Conservation (phyloP, 1,139 yeast genomes). For the Pneumocystis jirovecii region DNA sequence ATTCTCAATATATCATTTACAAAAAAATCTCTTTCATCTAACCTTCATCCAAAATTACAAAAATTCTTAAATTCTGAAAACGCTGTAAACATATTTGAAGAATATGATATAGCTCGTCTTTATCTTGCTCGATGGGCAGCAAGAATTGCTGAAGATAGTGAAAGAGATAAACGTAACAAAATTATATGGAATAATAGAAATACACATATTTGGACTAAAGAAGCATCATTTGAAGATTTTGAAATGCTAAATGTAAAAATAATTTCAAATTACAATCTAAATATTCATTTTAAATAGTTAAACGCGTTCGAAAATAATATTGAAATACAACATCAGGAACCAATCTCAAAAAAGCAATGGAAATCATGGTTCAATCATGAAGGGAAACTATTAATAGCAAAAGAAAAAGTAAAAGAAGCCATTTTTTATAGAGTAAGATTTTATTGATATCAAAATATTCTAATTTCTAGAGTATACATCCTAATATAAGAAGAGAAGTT, state of each 20-base stretch:
- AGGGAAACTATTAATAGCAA: conserved; percentile 62
- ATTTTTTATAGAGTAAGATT: conserved; percentile 57
- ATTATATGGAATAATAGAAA: conserved; percentile 43
- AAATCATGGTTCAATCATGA: conserved; percentile 59
- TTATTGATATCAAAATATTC: not conserved
- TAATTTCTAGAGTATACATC: conserved; percentile 37
- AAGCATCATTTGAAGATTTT: conserved; percentile 46
- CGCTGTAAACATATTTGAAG: conserved; percentile 66
- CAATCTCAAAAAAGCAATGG: conserved; percentile 66
- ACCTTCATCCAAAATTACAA: conserved; percentile 46
- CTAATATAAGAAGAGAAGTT: conserved; percentile 49
- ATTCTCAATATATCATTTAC: conserved; percentile 11
- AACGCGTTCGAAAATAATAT: conserved; percentile 26
- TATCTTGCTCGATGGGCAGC: conserved; percentile 96
- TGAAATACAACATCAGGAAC: conserved; percentile 51
- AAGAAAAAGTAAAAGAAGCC: conserved; percentile 59
- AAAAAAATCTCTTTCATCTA: conserved; percentile 40
- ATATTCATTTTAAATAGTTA: not conserved
- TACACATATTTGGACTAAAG: conserved; percentile 2
- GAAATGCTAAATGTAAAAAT: conserved; percentile 33
- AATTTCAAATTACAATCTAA: not conserved
- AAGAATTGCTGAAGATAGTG: conserved; percentile 53
- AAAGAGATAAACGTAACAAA: conserved; percentile 41
- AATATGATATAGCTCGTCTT: conserved; percentile 80
- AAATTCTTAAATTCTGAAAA: conserved; percentile 61